phyloP scores from a whole-genome alignment of 176 grass and related monocot species.

The Musa beccarii region DNA sequence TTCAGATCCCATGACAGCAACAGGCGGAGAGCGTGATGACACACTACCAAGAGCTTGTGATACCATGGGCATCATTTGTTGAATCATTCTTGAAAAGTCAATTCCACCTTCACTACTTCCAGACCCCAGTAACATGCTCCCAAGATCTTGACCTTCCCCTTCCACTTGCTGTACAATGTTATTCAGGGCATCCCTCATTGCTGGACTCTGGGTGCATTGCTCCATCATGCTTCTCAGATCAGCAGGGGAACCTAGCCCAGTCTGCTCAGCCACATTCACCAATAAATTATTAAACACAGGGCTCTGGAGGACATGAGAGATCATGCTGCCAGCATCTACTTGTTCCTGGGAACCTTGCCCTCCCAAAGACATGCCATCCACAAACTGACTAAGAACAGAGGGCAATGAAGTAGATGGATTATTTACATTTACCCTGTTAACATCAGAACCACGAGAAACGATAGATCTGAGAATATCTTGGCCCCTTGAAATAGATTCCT shows the following conservation, averaged over 20 bases:
- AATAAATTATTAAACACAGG: slow-evolving; percentile 49
- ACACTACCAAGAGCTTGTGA: slow-evolving; percentile 62
- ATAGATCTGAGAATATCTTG: slow-evolving; percentile 50
- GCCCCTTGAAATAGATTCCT: slow-evolving; percentile 40
- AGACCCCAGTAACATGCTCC: slow-evolving; percentile 29
- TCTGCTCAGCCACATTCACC: slow-evolving; percentile 58
- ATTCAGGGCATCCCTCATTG: slow-evolving; percentile 51
- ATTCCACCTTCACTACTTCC: slow-evolving; percentile 47
- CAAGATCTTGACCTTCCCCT: slow-evolving; percentile 31
- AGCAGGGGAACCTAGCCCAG: slow-evolving; percentile 39
- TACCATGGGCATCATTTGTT: slow-evolving; percentile 89
- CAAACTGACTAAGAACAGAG: slow-evolving; percentile 11
- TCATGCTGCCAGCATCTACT: slow-evolving; percentile 55
- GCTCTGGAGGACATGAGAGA: slow-evolving; percentile 59
- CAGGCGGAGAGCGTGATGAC: slow-evolving; percentile 10
- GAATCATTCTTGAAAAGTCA: slow-evolving; percentile 81
- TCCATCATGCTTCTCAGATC: slow-evolving; percentile 71
- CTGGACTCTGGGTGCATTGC: slow-evolving; percentile 48
- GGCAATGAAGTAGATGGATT: slow-evolving; percentile 20
- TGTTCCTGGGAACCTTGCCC: slow-evolving; percentile 32
- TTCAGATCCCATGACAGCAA: slow-evolving; percentile 27
- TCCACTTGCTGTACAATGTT: slow-evolving; percentile 66
- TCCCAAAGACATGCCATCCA: slow-evolving; percentile 21
- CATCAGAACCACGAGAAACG: slow-evolving; percentile 31
- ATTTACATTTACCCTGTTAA: slow-evolving; percentile 8